Conservation (phyloP, 176 grass and related monocot genomes). For the Poa annua region DNA sequence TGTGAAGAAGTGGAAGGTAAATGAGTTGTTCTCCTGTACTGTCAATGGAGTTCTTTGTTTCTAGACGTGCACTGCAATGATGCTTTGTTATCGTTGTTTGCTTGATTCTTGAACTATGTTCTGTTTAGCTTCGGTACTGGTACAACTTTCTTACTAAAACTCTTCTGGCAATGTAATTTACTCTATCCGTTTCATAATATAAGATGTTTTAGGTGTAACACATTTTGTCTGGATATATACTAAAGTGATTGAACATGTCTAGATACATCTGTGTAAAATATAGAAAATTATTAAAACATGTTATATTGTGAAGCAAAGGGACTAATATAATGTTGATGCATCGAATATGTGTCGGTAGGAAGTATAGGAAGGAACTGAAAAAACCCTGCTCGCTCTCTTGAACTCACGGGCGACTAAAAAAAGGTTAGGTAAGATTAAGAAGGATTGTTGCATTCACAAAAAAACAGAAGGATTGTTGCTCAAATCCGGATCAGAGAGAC, state of each 20-base stretch:
- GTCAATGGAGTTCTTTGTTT: slow-evolving; percentile 11
- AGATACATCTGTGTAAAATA: too few species aligned
- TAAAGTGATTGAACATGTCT: too few species aligned
- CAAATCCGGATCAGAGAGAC: neutral
- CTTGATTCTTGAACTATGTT: neutral
- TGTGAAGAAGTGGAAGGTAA: slow-evolving; percentile 43
- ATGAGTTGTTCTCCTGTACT: neutral
- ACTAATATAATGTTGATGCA: neutral
- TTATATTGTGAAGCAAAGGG: too few species aligned
- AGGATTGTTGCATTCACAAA: too few species aligned
- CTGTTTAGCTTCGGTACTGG: neutral
- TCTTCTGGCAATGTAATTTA: slow-evolving; percentile 1
- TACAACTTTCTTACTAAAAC: neutral
- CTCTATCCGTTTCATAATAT: too few species aligned
- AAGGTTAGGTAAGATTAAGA: neutral
- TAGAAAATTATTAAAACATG: too few species aligned
- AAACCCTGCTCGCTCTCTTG: neutral
- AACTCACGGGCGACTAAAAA: neutral
- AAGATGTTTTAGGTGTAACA: too few species aligned
- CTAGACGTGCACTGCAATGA: neutral
- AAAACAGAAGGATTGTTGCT: neutral
- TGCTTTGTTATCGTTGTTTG: neutral
- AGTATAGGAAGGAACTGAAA: too few species aligned
- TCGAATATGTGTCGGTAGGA: too few species aligned
- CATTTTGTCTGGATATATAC: too few species aligned